Percentiles rank a stretch among this genome's conserved stretches.
Evolutionary conservation across 192 early-diverging fungal species (phyloP).

Genomic region (Phycomyces blakesleeanus): DNA sequence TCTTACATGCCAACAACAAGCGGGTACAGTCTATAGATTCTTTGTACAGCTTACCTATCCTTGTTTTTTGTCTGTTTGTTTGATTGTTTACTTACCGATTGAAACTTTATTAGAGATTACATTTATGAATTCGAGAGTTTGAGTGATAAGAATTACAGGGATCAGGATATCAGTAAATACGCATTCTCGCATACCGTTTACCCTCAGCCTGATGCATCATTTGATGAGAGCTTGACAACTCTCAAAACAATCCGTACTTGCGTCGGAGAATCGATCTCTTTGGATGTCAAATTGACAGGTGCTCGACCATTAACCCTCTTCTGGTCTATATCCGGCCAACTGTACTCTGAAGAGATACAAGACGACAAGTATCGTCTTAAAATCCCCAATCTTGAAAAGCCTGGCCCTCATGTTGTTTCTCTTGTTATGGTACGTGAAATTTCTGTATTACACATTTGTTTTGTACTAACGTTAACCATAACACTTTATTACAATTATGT

Average conservation of each 20-base stretch:
- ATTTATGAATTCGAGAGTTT: constrained; percentile 31
- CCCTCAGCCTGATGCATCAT: constrained; percentile 42
- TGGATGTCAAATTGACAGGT: constrained; percentile 38
- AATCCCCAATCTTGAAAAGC: constrained; percentile 34
- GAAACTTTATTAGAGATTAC: constrained; percentile 7
- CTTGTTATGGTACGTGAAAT: constrained; percentile 16
- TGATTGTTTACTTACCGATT: background rate
- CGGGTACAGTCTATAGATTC: constrained; percentile 10
- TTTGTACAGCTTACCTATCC: too few relatives aligned
- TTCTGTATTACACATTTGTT: background rate
- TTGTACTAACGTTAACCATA: background rate
- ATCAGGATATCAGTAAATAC: constrained; percentile 5
- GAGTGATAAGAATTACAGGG: constrained; percentile 31
- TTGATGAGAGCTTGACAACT: constrained; percentile 1
- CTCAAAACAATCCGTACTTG: constrained; percentile 26
- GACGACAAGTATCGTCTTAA: constrained; percentile 25
- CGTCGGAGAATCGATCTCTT: constrained; percentile 30
- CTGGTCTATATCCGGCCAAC: constrained; percentile 29
- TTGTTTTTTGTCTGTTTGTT: background rate
- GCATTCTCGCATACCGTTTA: constrained; percentile 36
- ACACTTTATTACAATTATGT: background rate
- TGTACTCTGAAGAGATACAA: constrained; percentile 19
- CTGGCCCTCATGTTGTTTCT: constrained; percentile 38
- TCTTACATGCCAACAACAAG: constrained; percentile 27
- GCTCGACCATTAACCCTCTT: constrained; percentile 32